These are phyloP conservation scores for Boletales sp. DNA, from an alignment of 768 basidiomycete genomes.

Conservation along the genomic window DNA sequence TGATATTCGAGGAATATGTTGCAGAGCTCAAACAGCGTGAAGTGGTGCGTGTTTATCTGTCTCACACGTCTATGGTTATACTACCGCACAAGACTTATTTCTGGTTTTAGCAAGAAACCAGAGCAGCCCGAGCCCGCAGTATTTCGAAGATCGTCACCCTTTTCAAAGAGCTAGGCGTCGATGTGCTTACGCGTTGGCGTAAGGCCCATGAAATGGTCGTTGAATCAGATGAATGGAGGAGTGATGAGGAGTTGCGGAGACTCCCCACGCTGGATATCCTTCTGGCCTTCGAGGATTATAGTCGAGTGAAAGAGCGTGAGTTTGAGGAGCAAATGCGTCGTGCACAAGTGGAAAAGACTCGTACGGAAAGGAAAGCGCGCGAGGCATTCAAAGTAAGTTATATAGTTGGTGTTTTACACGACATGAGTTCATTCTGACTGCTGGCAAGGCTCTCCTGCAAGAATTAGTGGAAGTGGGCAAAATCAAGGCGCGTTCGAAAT, in stretches of 20 bases:
- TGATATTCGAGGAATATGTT: slow-evolving; percentile 92
- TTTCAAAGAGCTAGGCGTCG: slow-evolving; percentile 84
- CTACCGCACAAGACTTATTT: slow-evolving; percentile 6
- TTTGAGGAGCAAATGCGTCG: slow-evolving; percentile 85
- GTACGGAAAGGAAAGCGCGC: slow-evolving; percentile 83
- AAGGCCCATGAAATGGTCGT: slow-evolving; percentile 73
- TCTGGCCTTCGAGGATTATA: slow-evolving; percentile 91
- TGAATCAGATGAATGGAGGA: slow-evolving; percentile 75
- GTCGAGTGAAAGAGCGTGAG: slow-evolving; percentile 83
- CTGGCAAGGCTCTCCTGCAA: slow-evolving; percentile 61
- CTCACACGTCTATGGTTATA: neutral
- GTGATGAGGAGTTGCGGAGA: slow-evolving; percentile 71
- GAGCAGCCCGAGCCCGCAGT: slow-evolving; percentile 72
- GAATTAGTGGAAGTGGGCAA: slow-evolving; percentile 63
- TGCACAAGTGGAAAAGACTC: slow-evolving; percentile 75
- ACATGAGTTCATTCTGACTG: neutral
- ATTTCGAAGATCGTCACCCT: slow-evolving; percentile 79
- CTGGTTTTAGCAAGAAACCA: slow-evolving; percentile 63
- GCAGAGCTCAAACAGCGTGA: slow-evolving; percentile 82
- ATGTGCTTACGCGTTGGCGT: slow-evolving; percentile 93
- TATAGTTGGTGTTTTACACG: neutral
- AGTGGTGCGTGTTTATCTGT: slow-evolving; percentile 54
- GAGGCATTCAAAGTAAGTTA: slow-evolving; percentile 78
- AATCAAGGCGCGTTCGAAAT: slow-evolving; percentile 81
- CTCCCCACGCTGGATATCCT: slow-evolving; percentile 91